phyloP scores from a whole-genome alignment of 352 stramenopile species.

The Nothophytophthora sp. region DNA sequence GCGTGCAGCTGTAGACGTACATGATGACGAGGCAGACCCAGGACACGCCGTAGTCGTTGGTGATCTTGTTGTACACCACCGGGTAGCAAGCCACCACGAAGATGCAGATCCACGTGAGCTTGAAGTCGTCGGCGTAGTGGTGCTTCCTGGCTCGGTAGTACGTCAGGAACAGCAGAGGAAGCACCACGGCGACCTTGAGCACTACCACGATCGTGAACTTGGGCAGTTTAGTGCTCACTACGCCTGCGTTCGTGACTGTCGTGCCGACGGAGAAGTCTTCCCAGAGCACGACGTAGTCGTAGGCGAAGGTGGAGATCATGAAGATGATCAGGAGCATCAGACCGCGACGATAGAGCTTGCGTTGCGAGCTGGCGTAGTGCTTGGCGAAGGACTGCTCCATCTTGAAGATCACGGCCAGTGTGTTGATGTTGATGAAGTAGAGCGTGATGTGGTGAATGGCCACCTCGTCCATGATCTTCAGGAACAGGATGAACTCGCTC shows the following conservation, averaged over 20 bases:
- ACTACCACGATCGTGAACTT: conserved; percentile 72
- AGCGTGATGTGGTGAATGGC: conserved; percentile 78
- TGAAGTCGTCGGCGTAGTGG: conserved; percentile 57
- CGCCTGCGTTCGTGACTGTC: conserved; percentile 14
- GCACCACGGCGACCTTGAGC: conserved; percentile 62
- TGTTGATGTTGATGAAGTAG: conserved; percentile 84
- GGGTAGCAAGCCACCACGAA: conserved; percentile 62
- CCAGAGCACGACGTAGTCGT: conserved; percentile 78
- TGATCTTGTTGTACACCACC: conserved; percentile 84
- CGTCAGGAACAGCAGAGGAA: conserved; percentile 63
- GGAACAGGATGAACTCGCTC: conserved; percentile 75
- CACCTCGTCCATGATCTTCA: conserved; percentile 84
- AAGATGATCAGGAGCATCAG: conserved; percentile 66
- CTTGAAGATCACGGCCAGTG: conserved; percentile 61
- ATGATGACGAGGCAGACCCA: conserved; percentile 85
- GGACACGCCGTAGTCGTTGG: conserved; percentile 78
- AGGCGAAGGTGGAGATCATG: conserved; percentile 66
- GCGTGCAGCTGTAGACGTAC: conserved; percentile 85
- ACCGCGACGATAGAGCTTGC: conserved; percentile 57
- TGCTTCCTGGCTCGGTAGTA: conserved; percentile 70
- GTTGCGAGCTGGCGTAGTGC: conserved; percentile 77
- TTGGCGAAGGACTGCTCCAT: conserved; percentile 82
- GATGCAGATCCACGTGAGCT: conserved; percentile 75
- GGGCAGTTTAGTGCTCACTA: conserved; percentile 33
- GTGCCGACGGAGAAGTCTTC: conserved; percentile 46